A percentile compares a stretch with the other conserved stretches of the same genome.
Evolutionary conservation across 1,139 yeast species (phyloP).

Genomic region (Zygosaccharomyces pseudobailii): DNA sequence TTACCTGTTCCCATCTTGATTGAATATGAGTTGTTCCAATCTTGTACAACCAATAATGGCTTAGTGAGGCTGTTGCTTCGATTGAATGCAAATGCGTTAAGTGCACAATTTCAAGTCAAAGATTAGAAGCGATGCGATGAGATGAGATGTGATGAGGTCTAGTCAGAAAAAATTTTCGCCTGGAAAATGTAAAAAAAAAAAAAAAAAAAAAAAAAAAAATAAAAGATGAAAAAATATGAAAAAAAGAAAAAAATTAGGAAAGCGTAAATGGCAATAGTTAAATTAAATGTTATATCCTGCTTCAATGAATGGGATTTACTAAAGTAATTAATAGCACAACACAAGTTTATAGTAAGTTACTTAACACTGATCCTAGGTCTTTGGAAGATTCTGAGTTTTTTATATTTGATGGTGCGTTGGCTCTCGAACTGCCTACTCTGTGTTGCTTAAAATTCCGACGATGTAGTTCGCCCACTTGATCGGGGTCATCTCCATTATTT

Average conservation of each 20-base stretch:
- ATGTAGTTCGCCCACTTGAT: constrained; percentile 22
- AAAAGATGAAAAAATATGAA: neutral
- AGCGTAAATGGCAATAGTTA: neutral
- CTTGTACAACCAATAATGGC: neutral
- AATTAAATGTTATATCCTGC: too few species aligned
- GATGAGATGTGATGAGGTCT: constrained; percentile 17
- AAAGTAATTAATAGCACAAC: neutral
- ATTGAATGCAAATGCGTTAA: neutral
- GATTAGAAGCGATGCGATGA: constrained; percentile 13
- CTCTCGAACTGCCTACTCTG: constrained; percentile 57
- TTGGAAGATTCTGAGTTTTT: constrained; percentile 42
- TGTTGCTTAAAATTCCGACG: constrained; percentile 61
- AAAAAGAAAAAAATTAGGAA: neutral
- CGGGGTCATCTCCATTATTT: constrained; percentile 23
- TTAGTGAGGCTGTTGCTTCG: neutral
- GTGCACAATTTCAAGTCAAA: neutral
- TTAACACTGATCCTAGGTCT: constrained; percentile 44
- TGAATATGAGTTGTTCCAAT: neutral
- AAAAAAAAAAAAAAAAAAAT: constrained; percentile 4
- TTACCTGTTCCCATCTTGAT: constrained; percentile 80
- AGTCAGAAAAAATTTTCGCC: constrained; percentile 5
- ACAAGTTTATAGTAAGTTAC: constrained; percentile 33
- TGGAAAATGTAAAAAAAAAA: neutral
- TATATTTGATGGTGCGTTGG: constrained; percentile 50
- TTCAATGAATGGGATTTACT: too few species aligned